phyloP scores from a whole-genome alignment of 768 basidiomycete species.

The Tulasnella sp. region DNA sequence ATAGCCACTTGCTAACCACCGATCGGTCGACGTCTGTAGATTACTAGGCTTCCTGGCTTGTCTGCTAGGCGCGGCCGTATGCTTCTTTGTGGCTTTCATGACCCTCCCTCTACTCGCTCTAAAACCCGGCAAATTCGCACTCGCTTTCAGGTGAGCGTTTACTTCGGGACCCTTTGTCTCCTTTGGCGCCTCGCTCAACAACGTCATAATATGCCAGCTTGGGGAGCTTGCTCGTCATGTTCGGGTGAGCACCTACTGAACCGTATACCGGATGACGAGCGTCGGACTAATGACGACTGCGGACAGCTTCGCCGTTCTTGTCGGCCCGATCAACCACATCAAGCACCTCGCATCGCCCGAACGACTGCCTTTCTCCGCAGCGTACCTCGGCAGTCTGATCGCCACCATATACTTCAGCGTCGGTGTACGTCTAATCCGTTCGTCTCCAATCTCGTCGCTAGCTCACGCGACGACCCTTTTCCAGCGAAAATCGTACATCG shows the following conservation, averaged over 20 bases:
- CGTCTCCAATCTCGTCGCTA: not conserved
- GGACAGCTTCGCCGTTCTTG: conserved; percentile 30
- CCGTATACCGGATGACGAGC: not conserved
- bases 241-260: conserved; percentile 58
- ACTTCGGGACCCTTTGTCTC: not conserved
- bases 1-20: not conserved
- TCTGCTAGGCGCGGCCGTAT: conserved; percentile 78
- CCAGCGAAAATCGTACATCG: conserved; percentile 79
- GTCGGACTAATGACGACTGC: not conserved
- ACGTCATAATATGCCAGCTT: conserved; percentile 35
- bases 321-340: conserved; percentile 79
- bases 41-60: conserved; percentile 85
- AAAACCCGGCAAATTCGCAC: conserved; percentile 82
- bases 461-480: conserved; percentile 4
- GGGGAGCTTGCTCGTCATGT: conserved; percentile 90
- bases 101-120: conserved; percentile 59
- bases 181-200: too few species aligned
- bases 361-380: conserved; percentile 36
- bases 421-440: conserved; percentile 42
- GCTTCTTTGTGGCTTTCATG: conserved; percentile 85
- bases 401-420: conserved; percentile 88
- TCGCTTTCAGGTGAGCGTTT: conserved; percentile 57
- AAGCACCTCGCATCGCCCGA: conserved; percentile 46
- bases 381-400: conserved; percentile 73
- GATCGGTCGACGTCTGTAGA: conserved; percentile 31